phyloP scores from a whole-genome alignment of 805 yeast species.

The Saccharomycopsis fermentans region DNA sequence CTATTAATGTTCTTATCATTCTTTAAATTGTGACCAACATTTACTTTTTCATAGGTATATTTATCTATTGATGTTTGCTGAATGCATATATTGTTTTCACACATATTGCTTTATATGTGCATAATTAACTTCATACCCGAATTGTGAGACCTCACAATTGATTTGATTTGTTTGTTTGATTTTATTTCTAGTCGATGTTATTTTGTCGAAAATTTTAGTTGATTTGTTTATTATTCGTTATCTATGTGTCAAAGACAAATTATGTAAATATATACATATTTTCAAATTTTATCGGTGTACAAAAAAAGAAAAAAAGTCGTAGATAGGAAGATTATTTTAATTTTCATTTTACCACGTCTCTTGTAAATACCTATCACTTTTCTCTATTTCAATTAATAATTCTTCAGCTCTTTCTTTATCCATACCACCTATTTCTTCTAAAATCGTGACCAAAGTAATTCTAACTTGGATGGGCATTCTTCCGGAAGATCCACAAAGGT shows the following conservation, averaged over 20 bases:
- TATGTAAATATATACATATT: not conserved
- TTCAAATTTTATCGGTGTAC: not conserved
- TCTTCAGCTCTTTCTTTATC: constrained; percentile 36
- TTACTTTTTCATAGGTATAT: no score
- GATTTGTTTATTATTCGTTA: not conserved
- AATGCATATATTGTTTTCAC: not conserved
- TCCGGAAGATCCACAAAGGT: constrained; percentile 90
- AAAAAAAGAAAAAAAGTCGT: not conserved
- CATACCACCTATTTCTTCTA: constrained; percentile 36
- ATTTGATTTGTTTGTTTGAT: not conserved
- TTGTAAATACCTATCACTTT: constrained; percentile 58
- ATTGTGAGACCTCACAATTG: no score
- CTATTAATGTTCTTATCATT: no score
- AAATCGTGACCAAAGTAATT: constrained; percentile 59
- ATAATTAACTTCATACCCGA: not conserved
- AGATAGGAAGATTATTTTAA: no score
- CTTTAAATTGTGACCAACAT: no score
- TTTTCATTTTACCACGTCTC: constrained; percentile 81
- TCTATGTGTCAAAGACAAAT: not conserved
- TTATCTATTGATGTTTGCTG: no score
- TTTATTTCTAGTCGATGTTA: not conserved
- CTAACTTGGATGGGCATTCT: constrained; percentile 87
- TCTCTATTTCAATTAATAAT: constrained; percentile 49
- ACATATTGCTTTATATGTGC: not conserved
- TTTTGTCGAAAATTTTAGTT: not conserved